These are phyloP conservation scores for Xylaria scruposa DNA, from an alignment of 495 filamentous ascomycete genomes.

Conservation along the genomic window DNA sequence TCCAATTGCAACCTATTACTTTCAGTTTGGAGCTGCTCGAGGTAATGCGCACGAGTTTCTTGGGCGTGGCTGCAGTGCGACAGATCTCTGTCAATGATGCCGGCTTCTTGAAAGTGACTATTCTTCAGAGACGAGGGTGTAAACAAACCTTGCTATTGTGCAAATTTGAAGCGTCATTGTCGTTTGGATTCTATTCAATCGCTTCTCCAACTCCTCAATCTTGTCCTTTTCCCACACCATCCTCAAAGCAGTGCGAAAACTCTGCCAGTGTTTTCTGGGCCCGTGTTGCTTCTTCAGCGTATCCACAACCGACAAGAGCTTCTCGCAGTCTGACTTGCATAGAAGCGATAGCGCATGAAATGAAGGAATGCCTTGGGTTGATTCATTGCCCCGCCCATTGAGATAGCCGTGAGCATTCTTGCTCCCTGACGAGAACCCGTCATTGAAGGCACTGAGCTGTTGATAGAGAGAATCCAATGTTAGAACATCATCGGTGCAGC, in stretches of 20 bases:
- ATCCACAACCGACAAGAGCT: background rate
- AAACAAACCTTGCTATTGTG: background rate
- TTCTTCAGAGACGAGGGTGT: background rate
- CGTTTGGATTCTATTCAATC: background rate
- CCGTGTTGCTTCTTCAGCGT: background rate
- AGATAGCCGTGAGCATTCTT: background rate
- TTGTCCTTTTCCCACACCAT: background rate
- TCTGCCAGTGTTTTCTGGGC: background rate
- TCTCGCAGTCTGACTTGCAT: background rate
- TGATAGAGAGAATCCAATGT: background rate
- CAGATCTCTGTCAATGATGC: background rate
- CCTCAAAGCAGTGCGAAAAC: background rate
- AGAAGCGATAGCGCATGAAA: background rate
- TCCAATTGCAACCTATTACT: background rate
- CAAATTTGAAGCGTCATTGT: background rate
- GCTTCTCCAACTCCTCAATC: background rate
- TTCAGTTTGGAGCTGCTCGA: background rate
- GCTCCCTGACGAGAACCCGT: background rate
- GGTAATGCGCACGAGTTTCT: background rate
- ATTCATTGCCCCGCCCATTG: background rate
- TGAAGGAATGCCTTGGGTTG: background rate
- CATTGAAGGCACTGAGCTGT: background rate
- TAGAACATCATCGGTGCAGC: background rate
- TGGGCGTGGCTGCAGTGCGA: background rate
- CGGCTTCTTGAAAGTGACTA: background rate